Evolutionary conservation across 805 yeast species (phyloP).

Genomic region (Osmozyma mogii): DNA sequence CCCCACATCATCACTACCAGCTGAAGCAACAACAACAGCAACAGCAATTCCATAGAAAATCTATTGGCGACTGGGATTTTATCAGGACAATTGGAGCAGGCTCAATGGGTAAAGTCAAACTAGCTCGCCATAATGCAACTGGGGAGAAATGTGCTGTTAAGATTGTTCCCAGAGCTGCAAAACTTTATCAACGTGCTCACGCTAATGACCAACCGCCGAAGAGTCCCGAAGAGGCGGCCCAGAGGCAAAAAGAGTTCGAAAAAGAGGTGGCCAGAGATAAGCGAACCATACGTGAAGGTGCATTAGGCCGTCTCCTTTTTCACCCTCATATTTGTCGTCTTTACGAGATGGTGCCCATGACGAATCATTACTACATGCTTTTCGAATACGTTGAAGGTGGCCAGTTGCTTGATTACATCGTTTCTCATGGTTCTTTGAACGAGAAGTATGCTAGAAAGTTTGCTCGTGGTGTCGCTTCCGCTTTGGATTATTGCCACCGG

Average conservation of each 20-base stretch:
- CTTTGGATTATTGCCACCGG: slow-evolving; percentile 86
- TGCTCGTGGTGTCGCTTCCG: slow-evolving; percentile 90
- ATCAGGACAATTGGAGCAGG: slow-evolving; percentile 96
- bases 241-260: slow-evolving; percentile 62
- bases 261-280: slow-evolving; percentile 85
- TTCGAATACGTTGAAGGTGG: slow-evolving; percentile 97
- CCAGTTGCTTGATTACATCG: slow-evolving; percentile 94
- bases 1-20: not conserved
- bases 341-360: slow-evolving; percentile 93
- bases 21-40: slow-evolving; percentile 14
- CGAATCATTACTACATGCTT: slow-evolving; percentile 92
- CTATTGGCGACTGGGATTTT: slow-evolving; percentile 96
- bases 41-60: slow-evolving; percentile 65
- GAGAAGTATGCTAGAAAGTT: slow-evolving; percentile 92
- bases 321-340: slow-evolving; percentile 90
- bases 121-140: slow-evolving; percentile 79
- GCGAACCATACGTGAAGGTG: slow-evolving; percentile 92
- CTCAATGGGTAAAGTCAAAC: slow-evolving; percentile 96
- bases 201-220: slow-evolving; percentile 59
- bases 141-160: slow-evolving; percentile 85
- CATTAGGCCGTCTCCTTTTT: slow-evolving; percentile 78
- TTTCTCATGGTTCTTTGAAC: slow-evolving; percentile 88
- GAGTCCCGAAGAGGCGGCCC: slow-evolving; percentile 48
- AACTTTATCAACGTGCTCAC: slow-evolving; percentile 65
- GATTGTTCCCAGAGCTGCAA: slow-evolving; percentile 85